Base-by-base conservation (phyloP, 2,329 filamentous ascomycete genomes). In the Pseudogymnoascus sp. region DNA sequence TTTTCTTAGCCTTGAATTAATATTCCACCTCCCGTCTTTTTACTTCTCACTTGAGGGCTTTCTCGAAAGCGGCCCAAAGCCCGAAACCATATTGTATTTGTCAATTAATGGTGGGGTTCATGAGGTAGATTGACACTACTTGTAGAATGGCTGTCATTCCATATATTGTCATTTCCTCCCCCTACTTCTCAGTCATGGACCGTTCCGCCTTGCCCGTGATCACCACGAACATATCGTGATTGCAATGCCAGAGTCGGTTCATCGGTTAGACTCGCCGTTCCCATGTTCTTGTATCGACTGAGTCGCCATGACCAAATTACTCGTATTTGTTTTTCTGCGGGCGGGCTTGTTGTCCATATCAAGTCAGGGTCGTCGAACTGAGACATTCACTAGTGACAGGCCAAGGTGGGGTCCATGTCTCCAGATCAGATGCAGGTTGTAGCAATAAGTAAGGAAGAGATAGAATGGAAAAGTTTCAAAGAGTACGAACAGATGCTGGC, bases 131-230 rank as follows among this genome's bases (percentile, higher is more conserved):
- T 56, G 26, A 31, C 26, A 33, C n/a, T 33, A 56, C 26, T 56
- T 19, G 46, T 31, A 33, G 46, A 56, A 56, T 56, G 26, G 46
- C 46, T 56, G 46, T 56, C 50, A 56, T 56, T 33, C 50, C 50
- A 56, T 33, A 56, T 56, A 33, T 33, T 19, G 50, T 11, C 15
- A 11, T 33, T 56, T 33, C 46, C 21, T 56, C 26, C 5, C 7
- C 46, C 13, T 7, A 53, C 13, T 19, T 17, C 23, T n/a, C 26
- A 31, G 46, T 31, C 26, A 31, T 31, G n/a, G 46, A 7, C n/a
- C 13, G 26, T 31, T 31, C 46, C 26, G 15, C 26, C 15, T 17
- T 53, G 4, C n/a, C 15, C 11, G 0, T 50, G 23, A 11, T 13
- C 13, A 50, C 13, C 13, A 50, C 13, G 23, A 37, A 37, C 13